Conservation (phyloP, 2,329 filamentous ascomycete genomes). For the Colletotrichum coccodes region DNA sequence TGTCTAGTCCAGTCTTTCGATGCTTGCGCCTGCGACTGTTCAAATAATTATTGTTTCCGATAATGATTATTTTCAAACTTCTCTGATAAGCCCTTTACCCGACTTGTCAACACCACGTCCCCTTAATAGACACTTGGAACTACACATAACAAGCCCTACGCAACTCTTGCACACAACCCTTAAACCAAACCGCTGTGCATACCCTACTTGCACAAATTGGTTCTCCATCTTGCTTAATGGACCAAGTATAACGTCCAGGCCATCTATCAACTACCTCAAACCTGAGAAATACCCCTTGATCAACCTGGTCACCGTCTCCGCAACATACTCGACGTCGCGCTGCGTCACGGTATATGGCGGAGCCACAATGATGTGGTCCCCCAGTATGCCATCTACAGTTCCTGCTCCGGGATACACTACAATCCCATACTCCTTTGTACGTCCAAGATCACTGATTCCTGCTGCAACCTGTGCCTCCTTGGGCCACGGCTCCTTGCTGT, state of each 20-base stretch:
- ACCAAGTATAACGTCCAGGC: too few relatives aligned
- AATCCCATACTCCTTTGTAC: conserved; percentile 46
- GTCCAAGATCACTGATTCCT: conserved; percentile 39
- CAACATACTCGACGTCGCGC: conserved; percentile 58
- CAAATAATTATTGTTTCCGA: too few relatives aligned
- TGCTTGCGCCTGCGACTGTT: not conserved
- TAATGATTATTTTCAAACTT: not conserved
- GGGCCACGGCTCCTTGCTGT: conserved; percentile 48
- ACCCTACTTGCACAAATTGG: not conserved
- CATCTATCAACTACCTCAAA: not conserved
- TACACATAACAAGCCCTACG: too few relatives aligned
- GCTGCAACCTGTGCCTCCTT: conserved; percentile 43
- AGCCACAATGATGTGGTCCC: conserved; percentile 76
- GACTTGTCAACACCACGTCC: not conserved
- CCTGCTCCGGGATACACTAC: conserved; percentile 72
- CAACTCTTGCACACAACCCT: not conserved
- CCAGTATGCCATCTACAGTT: conserved; percentile 65
- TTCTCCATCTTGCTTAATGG: not conserved
- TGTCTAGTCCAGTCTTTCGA: not conserved
- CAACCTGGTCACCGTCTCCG: not conserved
- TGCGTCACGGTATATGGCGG: conserved; percentile 74
- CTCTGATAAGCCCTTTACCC: not conserved
- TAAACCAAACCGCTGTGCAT: not conserved
- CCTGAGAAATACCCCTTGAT: conserved; percentile 57
- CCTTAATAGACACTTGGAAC: not conserved